Evolutionary conservation across 2,329 filamentous ascomycete genomes (phyloP).

Genomic region (Aspergillus proliferans): DNA sequence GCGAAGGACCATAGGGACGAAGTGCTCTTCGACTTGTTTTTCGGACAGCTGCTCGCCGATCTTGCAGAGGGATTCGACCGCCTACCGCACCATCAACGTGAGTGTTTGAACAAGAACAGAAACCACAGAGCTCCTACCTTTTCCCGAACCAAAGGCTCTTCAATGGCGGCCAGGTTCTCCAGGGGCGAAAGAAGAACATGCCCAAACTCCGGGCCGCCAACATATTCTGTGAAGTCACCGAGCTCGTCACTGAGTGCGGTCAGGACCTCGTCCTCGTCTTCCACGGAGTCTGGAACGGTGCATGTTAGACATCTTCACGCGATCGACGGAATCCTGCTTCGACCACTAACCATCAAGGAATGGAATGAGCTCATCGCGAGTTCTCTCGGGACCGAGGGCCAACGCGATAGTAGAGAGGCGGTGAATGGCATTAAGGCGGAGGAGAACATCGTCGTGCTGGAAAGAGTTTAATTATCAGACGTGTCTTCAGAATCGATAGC

Average conservation of each 20-base stretch:
- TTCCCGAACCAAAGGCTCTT: slow-evolving; percentile 94
- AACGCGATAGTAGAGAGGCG: slow-evolving; percentile 96
- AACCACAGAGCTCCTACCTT: slow-evolving; percentile 59
- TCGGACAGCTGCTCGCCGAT: slow-evolving; percentile 89
- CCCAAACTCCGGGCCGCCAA: slow-evolving; percentile 86
- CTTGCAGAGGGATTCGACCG: slow-evolving; percentile 98
- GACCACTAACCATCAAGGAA: slow-evolving; percentile 84
- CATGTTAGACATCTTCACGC: slow-evolving; percentile 17
- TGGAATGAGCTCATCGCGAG: slow-evolving; percentile 95
- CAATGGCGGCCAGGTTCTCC: slow-evolving; percentile 96
- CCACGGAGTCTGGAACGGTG: slow-evolving; percentile 75
- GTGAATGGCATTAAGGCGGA: slow-evolving; percentile 97
- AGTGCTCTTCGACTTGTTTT: slow-evolving; percentile 92
- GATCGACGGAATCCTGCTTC: slow-evolving; percentile 7
- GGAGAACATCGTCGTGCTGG: slow-evolving; percentile 95
- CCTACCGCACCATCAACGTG: slow-evolving; percentile 47
- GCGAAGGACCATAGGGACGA: slow-evolving; percentile 90
- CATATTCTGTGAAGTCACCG: slow-evolving; percentile 94
- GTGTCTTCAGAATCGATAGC: neutral
- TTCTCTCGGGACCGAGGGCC: slow-evolving; percentile 89
- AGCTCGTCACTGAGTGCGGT: slow-evolving; percentile 96
- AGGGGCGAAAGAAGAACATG: slow-evolving; percentile 95
- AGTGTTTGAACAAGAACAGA: slow-evolving; percentile 4
- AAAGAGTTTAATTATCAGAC: slow-evolving; percentile 15
- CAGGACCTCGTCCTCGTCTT: slow-evolving; percentile 97